phyloP scores from a whole-genome alignment of 1,284 basidiomycete species.

The Cutaneotrichosporon sp. region DNA sequence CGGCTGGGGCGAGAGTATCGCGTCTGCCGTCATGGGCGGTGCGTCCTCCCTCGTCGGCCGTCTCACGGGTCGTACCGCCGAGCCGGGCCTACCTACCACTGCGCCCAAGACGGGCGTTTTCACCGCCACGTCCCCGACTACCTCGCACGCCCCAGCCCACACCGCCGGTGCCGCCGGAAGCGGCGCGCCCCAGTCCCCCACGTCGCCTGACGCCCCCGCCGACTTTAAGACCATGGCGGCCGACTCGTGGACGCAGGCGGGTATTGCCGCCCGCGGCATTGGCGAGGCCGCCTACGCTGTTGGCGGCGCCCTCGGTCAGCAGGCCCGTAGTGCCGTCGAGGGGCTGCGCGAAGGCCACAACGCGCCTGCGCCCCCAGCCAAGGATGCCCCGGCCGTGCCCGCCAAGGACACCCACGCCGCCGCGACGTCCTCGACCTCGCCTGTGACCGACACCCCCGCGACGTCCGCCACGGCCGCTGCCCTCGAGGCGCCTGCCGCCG shows the following conservation, averaged over 20 bases:
- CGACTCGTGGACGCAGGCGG: slow-evolving; percentile 41
- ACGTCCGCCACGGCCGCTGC: not conserved
- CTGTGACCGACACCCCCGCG: not conserved
- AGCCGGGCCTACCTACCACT: slow-evolving; percentile 20
- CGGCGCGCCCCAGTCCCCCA: slow-evolving; percentile 7
- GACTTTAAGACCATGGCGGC: slow-evolving; percentile 23
- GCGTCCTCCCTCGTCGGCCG: slow-evolving; percentile 4
- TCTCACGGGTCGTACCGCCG: slow-evolving; percentile 2
- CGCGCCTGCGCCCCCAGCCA: slow-evolving; percentile 1
- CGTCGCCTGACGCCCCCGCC: slow-evolving; percentile 13
- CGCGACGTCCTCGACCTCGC: not conserved
- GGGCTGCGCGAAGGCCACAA: slow-evolving; percentile 3
- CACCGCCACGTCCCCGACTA: not conserved
- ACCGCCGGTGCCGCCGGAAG: not conserved
- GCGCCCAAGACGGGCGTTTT: slow-evolving; percentile 6
- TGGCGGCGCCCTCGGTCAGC: slow-evolving; percentile 32
- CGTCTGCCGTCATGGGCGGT: slow-evolving; percentile 12
- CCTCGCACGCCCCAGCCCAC: slow-evolving; percentile 2
- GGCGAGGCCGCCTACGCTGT: slow-evolving; percentile 35
- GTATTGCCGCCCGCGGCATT: slow-evolving; percentile 38
- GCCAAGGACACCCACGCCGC: not conserved
- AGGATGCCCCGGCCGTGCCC: slow-evolving; percentile 3
- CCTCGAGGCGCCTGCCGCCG: slow-evolving; percentile 1
- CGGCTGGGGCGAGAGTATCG: slow-evolving; percentile 43
- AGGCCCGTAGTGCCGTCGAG: slow-evolving; percentile 37